These are phyloP conservation scores for Hericium erinaceus DNA, from an alignment of 768 basidiomycete species.

Conservation along the genomic window DNA sequence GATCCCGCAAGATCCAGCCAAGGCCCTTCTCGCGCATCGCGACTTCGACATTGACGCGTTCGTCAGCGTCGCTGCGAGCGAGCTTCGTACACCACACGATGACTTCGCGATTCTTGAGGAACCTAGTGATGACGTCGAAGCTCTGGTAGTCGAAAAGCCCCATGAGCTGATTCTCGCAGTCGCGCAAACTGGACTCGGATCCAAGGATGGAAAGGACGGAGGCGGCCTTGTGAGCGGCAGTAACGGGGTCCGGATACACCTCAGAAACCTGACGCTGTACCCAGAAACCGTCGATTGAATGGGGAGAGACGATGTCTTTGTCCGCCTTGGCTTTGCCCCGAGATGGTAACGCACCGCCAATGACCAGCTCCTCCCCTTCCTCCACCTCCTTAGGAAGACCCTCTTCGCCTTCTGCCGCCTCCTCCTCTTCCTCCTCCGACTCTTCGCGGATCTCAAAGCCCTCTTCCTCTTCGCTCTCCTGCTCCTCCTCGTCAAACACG, in stretches of 20 bases:
- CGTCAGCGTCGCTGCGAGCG: slow-evolving; percentile 80
- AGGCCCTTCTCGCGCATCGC: slow-evolving; percentile 97
- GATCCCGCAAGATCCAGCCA: slow-evolving; percentile 89
- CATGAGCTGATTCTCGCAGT: slow-evolving; percentile 94
- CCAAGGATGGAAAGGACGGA: slow-evolving; percentile 77
- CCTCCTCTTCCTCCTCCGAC: slow-evolving; percentile 68
- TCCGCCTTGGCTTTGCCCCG: slow-evolving; percentile 46
- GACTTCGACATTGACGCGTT: slow-evolving; percentile 88
- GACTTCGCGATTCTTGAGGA: slow-evolving; percentile 93
- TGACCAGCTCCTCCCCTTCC: slow-evolving; percentile 72
- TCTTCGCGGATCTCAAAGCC: slow-evolving; percentile 82
- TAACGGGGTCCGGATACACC: slow-evolving; percentile 89
- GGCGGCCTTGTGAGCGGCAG: slow-evolving; percentile 84
- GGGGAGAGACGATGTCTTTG: slow-evolving; percentile 78
- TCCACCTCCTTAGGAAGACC: slow-evolving; percentile 42
- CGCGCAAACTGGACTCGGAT: slow-evolving; percentile 80
- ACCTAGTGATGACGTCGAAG: slow-evolving; percentile 82
- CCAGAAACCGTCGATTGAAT: slow-evolving; percentile 96
- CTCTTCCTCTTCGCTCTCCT: slow-evolving; percentile 86
- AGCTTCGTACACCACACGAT: slow-evolving; percentile 98
- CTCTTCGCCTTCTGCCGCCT: slow-evolving; percentile 38
- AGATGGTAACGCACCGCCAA: slow-evolving; percentile 46
- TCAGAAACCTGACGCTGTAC: slow-evolving; percentile 90
- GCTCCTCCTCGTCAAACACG: slow-evolving; percentile 95
- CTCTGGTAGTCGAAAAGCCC: slow-evolving; percentile 91